Conservation (phyloP, 257 asterid genomes). For the Rubia yunnanensis region DNA sequence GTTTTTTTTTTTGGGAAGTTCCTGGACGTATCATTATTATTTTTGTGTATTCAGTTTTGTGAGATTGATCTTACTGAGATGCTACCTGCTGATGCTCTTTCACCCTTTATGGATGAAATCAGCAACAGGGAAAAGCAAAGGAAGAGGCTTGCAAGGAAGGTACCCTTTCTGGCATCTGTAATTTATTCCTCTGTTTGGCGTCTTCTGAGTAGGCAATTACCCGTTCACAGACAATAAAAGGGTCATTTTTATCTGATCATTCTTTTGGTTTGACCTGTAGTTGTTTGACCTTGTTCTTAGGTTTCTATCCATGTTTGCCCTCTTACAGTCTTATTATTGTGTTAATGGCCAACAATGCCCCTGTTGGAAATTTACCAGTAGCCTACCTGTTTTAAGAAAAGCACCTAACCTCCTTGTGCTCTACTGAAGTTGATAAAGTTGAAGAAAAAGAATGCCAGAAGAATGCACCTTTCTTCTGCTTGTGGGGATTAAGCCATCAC, state of each 20-base stretch:
- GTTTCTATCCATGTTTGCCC: neutral
- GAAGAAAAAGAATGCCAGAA: too few relatives aligned
- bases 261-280: neutral
- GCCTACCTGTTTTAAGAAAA: neutral
- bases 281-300: neutral
- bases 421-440: neutral
- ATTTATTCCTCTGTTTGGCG: neutral
- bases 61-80: constrained; percentile 61
- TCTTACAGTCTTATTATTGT: neutral
- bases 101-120: constrained; percentile 89
- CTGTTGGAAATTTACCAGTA: neutral
- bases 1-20: neutral
- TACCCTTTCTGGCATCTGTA: constrained; percentile 16
- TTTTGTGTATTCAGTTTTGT: constrained; percentile 52
- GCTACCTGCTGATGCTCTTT: constrained; percentile 68
- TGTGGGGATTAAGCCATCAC: too few relatives aligned
- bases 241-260: neutral
- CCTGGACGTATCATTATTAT: constrained; percentile 2
- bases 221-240: neutral
- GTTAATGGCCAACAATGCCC: neutral
- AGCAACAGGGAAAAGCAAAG: constrained; percentile 85
- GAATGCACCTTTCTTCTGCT: too few relatives aligned
- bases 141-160: constrained; percentile 74
- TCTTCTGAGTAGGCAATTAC: neutral
- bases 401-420: neutral